A percentile compares a stretch with the other conserved stretches of the same genome.
Evolutionary conservation across 192 early-diverging fungal species (phyloP).

Genomic region (Umbelopsis sp.): DNA sequence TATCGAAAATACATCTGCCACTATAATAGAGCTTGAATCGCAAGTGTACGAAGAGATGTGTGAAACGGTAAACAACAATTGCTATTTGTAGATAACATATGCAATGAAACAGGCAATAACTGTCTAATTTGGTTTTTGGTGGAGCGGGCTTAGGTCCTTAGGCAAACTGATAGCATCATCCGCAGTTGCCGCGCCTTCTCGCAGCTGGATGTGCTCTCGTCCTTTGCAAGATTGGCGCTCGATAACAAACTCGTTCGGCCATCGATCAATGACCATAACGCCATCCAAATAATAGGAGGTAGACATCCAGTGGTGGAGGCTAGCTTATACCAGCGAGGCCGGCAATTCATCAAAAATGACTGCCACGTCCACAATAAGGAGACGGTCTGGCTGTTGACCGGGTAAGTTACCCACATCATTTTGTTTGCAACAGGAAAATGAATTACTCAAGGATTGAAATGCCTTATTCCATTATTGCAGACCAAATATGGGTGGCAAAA

Average conservation of each 20-base stretch:
- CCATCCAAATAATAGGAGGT: slow-evolving; percentile 20
- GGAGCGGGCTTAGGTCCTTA: slow-evolving; percentile 41
- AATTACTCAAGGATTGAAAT: background rate
- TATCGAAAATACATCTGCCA: slow-evolving; percentile 47
- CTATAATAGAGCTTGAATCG: slow-evolving; percentile 55
- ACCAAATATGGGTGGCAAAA: slow-evolving; percentile 93
- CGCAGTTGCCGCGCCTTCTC: slow-evolving; percentile 65
- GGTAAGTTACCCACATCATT: slow-evolving; percentile 33
- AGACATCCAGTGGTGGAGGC: slow-evolving; percentile 77
- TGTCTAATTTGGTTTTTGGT: too few species aligned
- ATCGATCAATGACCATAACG: slow-evolving; percentile 6
- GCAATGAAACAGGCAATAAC: too few species aligned
- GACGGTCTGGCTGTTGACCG: slow-evolving; percentile 77
- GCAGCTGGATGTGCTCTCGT: slow-evolving; percentile 67
- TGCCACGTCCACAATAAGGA: slow-evolving; percentile 49
- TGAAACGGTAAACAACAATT: slow-evolving; percentile 31
- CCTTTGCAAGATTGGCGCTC: slow-evolving; percentile 59
- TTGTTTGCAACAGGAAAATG: too few species aligned
- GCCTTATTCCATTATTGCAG: background rate
- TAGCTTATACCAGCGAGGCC: slow-evolving; percentile 28
- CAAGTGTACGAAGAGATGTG: slow-evolving; percentile 55
- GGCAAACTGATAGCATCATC: slow-evolving; percentile 56
- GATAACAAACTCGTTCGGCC: slow-evolving; percentile 62
- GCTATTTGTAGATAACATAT: background rate
- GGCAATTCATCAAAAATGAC: slow-evolving; percentile 73